Evolutionary conservation across 2,329 filamentous ascomycete genomes (phyloP).

Genomic region (Colletotrichum lini): DNA sequence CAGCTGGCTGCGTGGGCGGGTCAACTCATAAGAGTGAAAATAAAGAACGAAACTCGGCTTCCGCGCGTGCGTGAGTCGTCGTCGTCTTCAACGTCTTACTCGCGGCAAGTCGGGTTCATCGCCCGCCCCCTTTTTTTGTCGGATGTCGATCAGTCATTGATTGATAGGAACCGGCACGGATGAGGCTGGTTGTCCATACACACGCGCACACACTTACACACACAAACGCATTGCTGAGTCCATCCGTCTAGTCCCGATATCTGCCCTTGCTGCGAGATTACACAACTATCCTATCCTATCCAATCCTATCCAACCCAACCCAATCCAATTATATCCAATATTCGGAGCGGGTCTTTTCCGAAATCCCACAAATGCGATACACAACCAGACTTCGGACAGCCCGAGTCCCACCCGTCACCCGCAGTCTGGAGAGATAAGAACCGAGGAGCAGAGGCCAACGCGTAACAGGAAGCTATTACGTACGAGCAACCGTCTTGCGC

Average conservation of each 20-base stretch:
- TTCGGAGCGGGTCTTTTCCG: constrained; percentile 16
- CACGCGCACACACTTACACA: not conserved
- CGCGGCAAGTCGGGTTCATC: not conserved
- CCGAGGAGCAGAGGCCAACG: constrained; percentile 40
- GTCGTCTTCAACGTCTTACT: not conserved
- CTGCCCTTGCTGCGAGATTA: constrained; percentile 25
- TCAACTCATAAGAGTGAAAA: not conserved
- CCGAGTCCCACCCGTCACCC: constrained; percentile 24
- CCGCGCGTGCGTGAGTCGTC: not conserved
- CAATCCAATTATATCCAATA: not conserved
- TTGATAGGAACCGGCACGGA: constrained; percentile 23
- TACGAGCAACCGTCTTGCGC: constrained; percentile 33
- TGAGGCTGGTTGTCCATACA: not conserved
- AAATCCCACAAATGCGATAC: not conserved
- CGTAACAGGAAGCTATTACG: constrained; percentile 33
- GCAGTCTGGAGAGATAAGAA: constrained; percentile 39
- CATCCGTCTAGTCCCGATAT: constrained; percentile 1
- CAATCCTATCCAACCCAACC: no score
- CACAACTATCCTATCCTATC: not conserved
- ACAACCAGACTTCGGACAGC: constrained; percentile 27
- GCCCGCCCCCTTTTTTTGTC: not conserved
- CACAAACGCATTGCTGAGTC: not conserved
- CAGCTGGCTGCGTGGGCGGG: not conserved
- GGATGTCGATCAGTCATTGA: constrained; percentile 30
- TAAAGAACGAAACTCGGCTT: no score